phyloP scores from a whole-genome alignment of 441 rosid species.

The Jatropha podagrica region DNA sequence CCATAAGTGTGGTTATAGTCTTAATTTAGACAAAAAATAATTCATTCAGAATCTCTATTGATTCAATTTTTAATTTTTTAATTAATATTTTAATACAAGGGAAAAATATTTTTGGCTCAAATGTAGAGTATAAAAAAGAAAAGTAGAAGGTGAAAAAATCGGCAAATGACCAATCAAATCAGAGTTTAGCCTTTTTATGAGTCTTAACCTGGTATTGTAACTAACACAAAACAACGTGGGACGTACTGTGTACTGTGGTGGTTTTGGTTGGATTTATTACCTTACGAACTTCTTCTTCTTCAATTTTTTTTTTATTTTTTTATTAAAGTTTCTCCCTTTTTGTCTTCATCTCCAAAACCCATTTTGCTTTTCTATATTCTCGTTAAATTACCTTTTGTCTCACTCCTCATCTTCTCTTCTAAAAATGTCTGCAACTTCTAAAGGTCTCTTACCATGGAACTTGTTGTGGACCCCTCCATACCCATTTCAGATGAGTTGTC shows the following conservation, averaged over 20 bases:
- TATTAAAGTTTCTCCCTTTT: not conserved
- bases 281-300: too few species aligned
- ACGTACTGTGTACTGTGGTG: too few species aligned
- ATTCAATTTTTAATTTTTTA: too few species aligned
- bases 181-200: not conserved
- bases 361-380: constrained; percentile 28
- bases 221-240: constrained; percentile 22
- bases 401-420: not conserved
- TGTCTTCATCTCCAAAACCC: constrained; percentile 30
- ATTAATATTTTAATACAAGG: too few species aligned
- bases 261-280: too few species aligned
- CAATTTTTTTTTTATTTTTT: too few species aligned
- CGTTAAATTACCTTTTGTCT: constrained; percentile 33
- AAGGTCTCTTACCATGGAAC: not conserved
- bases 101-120: not conserved
- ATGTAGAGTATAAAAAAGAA: not conserved
- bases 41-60: too few species aligned
- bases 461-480: not conserved
- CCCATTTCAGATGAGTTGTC: constrained; percentile 5
- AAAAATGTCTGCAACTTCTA: too few species aligned
- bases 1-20: too few species aligned
- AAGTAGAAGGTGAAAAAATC: not conserved
- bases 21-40: too few species aligned
- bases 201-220: constrained; percentile 17
- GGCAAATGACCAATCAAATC: constrained; percentile 37